Evolutionary conservation across 2,329 filamentous ascomycete genomes (phyloP), one percentile per base, ranked within the genome.

Genomic region (Diaporthe citri): DNA sequence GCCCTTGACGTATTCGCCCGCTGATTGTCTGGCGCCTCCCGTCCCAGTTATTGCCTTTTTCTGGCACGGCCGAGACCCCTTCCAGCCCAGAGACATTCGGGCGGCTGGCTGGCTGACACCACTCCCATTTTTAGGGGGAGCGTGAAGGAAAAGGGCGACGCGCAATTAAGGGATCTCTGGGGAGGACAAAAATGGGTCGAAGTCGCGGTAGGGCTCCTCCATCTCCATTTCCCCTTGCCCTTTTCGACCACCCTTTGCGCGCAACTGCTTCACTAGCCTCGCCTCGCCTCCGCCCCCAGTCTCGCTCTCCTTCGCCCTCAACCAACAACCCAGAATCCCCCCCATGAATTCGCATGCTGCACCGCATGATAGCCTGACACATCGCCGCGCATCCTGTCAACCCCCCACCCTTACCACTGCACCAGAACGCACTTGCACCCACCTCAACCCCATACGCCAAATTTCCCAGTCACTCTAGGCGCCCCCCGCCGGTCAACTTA

Each of bases 151-250:
- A 62, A 52, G 41, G 36, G 57, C 57, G 71, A 76, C 76, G 74
- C 74, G 76, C 72, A 77, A 76, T 74, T 76, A 60, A 75, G 72
- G 75, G 55, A 74, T 71, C 57, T 41, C 36, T 66, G 72, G 55
- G 72, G 67, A 74, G 74, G 73, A 75, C 74, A 78, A 88, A 84
- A 78, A 89, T 89, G 88, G 87, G 83, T 80, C 87, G 88, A 80
- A 89, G 87, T 87, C 86, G 88, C 83, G 88, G 88, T 89, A 84
- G 82, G 82, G 87, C 88, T 78, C 74, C 78, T 74, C 74, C 76
- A 60, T 71, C 73, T 43, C 77, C 62, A 48, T 71, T 28, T 48
- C 57, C 34, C 56, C 70, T 71, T 60, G 70, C 67, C 62, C 56
- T 67, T 77, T 36, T 57, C 59, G 71, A 72, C 57, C 71, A 72